Evolutionary conservation across 805 yeast species (phyloP), one percentile per base, ranked within the genome.

Genomic region (Barnettozyma sp.): DNA sequence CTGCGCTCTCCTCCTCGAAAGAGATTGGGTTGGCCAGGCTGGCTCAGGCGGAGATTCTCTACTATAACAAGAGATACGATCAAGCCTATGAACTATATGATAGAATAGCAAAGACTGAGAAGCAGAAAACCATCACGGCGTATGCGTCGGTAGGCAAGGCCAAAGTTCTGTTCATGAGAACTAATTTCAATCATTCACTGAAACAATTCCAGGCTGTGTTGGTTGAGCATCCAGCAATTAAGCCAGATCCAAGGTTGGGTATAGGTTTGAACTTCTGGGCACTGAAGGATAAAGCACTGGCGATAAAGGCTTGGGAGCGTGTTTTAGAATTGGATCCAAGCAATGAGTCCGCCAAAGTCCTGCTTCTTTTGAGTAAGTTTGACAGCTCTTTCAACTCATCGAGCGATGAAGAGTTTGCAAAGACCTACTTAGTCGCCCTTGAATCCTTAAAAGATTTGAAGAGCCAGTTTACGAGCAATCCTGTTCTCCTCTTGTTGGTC

Each of bases 191-290:
- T 17, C 76, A 71, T 6, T 87, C 95, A 12, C 69, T 92, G 49
- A 80, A 79, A 55, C 57, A 83, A 22, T 92, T 84, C 60, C 99
- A 92, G 65, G 82, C 81, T 44, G 78, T 83, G 7, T 65, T 92
- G 45, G 69, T 79, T 22, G 66, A 78, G 33, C 79, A 86, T 43
- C 97, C 97, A 2, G 55, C 81, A 24, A 62, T 82, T 47, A 72
- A 73, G 47, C 97, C 97, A 5, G 97, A 90, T 61, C 94, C 97
- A 14, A 70, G 99, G 58, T 71, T 92, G 41, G 99, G 97, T 20
- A 76, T 90, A 42, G 99, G 98, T 23, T 63, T 92, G 45, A 88
- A 97, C 58, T 90, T 79, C 55, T 92, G 97, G 97, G 74, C 74
- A 41, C 63, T 92, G 42, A 81, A 81, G 35, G 94, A 85, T 56